Conservation (phyloP, 2,329 filamentous ascomycete species). For the Fusarium avenaceum region DNA sequence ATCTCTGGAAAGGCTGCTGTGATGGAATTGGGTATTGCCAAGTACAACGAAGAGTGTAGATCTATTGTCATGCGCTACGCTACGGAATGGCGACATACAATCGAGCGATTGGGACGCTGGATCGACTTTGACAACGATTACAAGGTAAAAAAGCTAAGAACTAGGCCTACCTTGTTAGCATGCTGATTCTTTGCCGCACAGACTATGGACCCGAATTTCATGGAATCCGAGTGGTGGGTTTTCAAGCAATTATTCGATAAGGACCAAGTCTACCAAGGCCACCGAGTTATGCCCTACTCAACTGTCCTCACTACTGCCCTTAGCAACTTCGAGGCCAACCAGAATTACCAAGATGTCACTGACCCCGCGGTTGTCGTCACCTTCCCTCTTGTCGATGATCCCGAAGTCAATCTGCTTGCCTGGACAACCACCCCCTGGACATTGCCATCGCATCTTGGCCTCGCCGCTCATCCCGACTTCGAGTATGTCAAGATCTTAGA, state of each 20-base stretch:
- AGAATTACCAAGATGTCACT: conserved; percentile 94
- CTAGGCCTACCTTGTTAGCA: neutral
- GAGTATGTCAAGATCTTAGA: conserved; percentile 91
- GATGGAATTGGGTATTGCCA: conserved; percentile 84
- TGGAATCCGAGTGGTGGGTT: conserved; percentile 98
- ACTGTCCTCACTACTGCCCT: conserved; percentile 90
- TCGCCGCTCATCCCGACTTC: conserved; percentile 84
- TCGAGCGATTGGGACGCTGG: conserved; percentile 92
- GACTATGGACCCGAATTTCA: conserved; percentile 96
- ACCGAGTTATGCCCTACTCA: conserved; percentile 95
- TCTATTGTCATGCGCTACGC: conserved; percentile 95
- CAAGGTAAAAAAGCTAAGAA: conserved; percentile 68
- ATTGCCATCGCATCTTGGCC: conserved; percentile 81
- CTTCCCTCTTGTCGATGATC: conserved; percentile 85
- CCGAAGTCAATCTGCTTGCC: conserved; percentile 80
- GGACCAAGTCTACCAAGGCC: conserved; percentile 88
- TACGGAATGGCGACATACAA: conserved; percentile 86
- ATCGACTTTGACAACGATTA: conserved; percentile 99
- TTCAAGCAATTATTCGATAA: conserved; percentile 95
- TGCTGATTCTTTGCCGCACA: conserved; percentile 51
- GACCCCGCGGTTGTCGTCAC: conserved; percentile 91
- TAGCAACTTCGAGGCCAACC: conserved; percentile 92
- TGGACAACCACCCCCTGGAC: conserved; percentile 95
- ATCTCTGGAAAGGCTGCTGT: conserved; percentile 91
- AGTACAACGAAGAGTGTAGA: conserved; percentile 92